Evolutionary conservation across 768 basidiomycete genomes (phyloP), one percentile per base, ranked within the genome.

Genomic region (Cystobasidium ongulense): DNA sequence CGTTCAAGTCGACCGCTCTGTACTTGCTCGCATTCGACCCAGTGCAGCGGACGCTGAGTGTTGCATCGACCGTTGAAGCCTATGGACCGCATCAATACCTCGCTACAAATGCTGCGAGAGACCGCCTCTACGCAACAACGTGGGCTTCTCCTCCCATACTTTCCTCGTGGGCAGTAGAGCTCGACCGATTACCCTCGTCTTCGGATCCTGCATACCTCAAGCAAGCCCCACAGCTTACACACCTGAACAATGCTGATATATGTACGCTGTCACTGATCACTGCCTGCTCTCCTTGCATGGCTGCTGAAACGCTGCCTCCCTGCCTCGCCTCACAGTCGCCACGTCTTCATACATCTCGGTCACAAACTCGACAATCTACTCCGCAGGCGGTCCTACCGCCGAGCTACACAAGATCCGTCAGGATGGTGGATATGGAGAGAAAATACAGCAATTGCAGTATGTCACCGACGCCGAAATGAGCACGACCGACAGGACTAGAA

Each of bases 1-100:
- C 63, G 41, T 74, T 74, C 65, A 74, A 74, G 50, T 74, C 73
- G 41, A 74, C 64, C 2, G 73, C 73, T 46, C 33, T 74, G 15
- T 74, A 74, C 50, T 68, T 74, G 46, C 52, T 74, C 1, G 73
- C 73, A 21, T 74, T 74, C 36, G 73, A 74, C 27, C 73, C 73
- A 4, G 73, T 74, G 7, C 43, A 38, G 17, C 31, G 66, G n/a
- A 74, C 50, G 23, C 50, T 74, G 15, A 54, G 46, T 29, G 63
- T 74, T 7, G 46, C 50, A 1, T 66, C 63, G 8, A 35, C 33
- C 17, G 31, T 61, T 11, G 73, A 74, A 13, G 73, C 70, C 1
- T 74, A 72, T 25, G 73, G 73, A 31, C 73, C 73, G 1, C 73
- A 74, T 68, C 73, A 74, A 43, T 74, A 74, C 25, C 64, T 74